Evolutionary conservation across 306 rosid species (phyloP).

Genomic region (Argentina anserina): DNA sequence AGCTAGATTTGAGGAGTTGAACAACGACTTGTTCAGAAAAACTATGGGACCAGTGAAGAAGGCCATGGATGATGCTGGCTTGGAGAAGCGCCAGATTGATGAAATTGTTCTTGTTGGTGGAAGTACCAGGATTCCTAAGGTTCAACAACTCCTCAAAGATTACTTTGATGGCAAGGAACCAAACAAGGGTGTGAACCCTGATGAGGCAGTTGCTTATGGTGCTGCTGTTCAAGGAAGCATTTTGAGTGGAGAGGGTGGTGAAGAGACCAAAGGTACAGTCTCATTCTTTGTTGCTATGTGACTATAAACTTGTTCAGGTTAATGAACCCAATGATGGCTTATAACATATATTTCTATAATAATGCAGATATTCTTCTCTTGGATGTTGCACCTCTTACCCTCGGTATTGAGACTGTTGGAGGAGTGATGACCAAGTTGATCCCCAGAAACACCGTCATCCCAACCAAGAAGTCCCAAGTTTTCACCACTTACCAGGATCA

Average conservation of each 20-base stretch:
- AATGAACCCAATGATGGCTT: neutral
- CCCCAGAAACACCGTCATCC: conserved; percentile 95
- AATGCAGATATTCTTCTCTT: conserved; percentile 87
- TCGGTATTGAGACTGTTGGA: conserved; percentile 98
- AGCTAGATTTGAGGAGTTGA: conserved; percentile 93
- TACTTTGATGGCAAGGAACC: conserved; percentile 97
- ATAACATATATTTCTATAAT: neutral
- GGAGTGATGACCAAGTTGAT: conserved; percentile 99
- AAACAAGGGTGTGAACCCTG: conserved; percentile 98
- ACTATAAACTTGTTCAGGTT: neutral
- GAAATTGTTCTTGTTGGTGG: conserved; percentile 98
- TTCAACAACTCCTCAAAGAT: conserved; percentile 87
- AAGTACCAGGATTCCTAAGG: conserved; percentile 96
- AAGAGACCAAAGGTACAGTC: conserved; percentile 77
- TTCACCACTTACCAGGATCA: conserved; percentile 99
- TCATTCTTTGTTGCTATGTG: neutral
- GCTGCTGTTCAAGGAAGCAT: conserved; percentile 99
- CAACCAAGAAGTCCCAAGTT: conserved; percentile 98
- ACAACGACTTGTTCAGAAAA: conserved; percentile 94
- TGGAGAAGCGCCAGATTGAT: conserved; percentile 79
- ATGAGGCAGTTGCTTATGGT: conserved; percentile 97
- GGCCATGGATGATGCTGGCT: conserved; percentile 98
- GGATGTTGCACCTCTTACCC: conserved; percentile 97
- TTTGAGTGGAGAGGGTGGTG: conserved; percentile 99
- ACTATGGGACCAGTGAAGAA: conserved; percentile 99